phyloP scores from a whole-genome alignment of 2,329 filamentous ascomycete genomes.

The Lasiodiplodia sp. region DNA sequence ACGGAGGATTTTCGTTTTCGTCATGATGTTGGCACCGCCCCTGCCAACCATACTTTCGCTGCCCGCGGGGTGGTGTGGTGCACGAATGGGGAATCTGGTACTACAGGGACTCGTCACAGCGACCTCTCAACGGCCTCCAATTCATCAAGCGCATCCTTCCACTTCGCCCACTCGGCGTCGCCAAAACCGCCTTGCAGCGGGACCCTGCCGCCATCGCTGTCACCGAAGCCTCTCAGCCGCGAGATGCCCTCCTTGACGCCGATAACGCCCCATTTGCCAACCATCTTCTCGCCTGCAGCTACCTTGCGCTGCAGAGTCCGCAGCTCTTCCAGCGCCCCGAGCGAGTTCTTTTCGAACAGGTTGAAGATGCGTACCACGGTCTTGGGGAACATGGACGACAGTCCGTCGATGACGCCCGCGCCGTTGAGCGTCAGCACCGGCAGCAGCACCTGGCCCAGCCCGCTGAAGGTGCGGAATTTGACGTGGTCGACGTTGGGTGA shows the following conservation, averaged over 20 bases:
- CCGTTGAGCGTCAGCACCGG: conserved; percentile 66
- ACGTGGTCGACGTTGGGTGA: conserved; percentile 62
- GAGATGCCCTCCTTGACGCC: conserved; percentile 67
- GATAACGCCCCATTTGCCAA: conserved; percentile 63
- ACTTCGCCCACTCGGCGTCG: conserved; percentile 30
- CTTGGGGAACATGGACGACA: conserved; percentile 67
- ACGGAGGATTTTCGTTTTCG: conserved; percentile 15
- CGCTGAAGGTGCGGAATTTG: conserved; percentile 65
- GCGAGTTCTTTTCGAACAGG: conserved; percentile 43
- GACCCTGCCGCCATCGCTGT: conserved; percentile 56
- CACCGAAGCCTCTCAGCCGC: conserved; percentile 62
- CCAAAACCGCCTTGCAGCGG: conserved; percentile 54
- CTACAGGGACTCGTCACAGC: neutral
- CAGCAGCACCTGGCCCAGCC: conserved; percentile 67
- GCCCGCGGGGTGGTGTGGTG: conserved; percentile 22
- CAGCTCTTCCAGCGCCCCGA: conserved; percentile 50
- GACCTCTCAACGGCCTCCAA: conserved; percentile 30
- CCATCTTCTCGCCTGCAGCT: conserved; percentile 64
- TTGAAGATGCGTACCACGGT: conserved; percentile 63
- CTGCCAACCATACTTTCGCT: neutral
- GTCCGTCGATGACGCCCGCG: conserved; percentile 68
- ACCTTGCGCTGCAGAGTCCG: conserved; percentile 64
- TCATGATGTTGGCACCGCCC: conserved; percentile 3
- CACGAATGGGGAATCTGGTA: conserved; percentile 14
- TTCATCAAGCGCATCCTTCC: conserved; percentile 26